phyloP scores from a whole-genome alignment of 192 early-diverging fungal species.

The Umbelopsis sp. region DNA sequence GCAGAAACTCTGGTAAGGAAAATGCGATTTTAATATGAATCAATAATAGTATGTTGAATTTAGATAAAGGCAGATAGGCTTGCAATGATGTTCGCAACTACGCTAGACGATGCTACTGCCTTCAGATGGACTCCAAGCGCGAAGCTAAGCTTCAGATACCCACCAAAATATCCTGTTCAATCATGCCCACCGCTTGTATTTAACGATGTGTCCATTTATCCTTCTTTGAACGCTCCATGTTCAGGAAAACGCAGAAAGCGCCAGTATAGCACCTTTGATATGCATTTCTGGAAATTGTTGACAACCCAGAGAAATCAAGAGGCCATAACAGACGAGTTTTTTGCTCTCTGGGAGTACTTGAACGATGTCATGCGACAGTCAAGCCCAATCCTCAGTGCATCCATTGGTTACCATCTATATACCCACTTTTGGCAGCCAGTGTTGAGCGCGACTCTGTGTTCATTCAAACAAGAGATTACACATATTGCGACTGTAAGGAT shows the following conservation, averaged over 20 bases:
- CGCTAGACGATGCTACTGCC: constrained; percentile 28
- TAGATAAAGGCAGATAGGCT: constrained; percentile 32
- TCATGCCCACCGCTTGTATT: not conserved
- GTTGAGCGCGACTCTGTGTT: constrained; percentile 29
- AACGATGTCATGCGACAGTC: constrained; percentile 39
- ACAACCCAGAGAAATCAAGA: constrained; percentile 8
- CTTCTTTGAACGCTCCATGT: constrained; percentile 2
- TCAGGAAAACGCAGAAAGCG: constrained; percentile 18
- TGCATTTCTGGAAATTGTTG: constrained; percentile 26
- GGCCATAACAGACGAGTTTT: constrained; percentile 32
- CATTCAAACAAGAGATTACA: constrained; percentile 28
- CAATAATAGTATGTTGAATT: not conserved
- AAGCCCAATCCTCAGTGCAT: constrained; percentile 31
- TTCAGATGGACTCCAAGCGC: constrained; percentile 29
- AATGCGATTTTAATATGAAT: not conserved
- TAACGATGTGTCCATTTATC: not conserved
- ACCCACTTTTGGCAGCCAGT: constrained; percentile 41
- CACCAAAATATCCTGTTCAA: not conserved
- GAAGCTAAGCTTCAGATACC: not conserved
- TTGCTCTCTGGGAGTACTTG: constrained; percentile 41
- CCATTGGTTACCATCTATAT: constrained; percentile 33
- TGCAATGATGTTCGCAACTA: constrained; percentile 28
- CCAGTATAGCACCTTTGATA: constrained; percentile 35
- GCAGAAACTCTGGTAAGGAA: constrained; percentile 37
- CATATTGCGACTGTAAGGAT: constrained; percentile 31